Evolutionary conservation across 2,329 filamentous ascomycete genomes (phyloP).

Genomic region (Fusarium heterosporum): DNA sequence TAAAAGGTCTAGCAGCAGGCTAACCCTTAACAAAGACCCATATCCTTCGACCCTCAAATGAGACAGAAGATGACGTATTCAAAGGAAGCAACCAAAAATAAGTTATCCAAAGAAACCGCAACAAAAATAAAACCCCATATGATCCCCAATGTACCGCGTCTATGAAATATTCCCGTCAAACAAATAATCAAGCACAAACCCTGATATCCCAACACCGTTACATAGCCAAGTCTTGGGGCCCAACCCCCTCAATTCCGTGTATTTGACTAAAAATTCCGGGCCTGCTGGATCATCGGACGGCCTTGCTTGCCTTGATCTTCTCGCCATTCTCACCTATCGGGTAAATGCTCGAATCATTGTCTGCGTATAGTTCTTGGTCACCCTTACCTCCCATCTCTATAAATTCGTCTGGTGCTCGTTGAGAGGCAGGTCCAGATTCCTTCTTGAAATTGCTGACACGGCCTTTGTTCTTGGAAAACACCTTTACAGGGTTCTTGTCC

Average conservation of each 20-base stretch:
- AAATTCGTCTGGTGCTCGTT: conserved; percentile 79
- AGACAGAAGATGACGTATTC: not conserved
- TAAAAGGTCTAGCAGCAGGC: conserved; percentile 9
- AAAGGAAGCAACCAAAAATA: conserved; percentile 6
- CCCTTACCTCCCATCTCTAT: conserved; percentile 87
- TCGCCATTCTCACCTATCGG: conserved; percentile 49
- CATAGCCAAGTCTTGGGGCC: not conserved
- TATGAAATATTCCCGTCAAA: conserved; percentile 24
- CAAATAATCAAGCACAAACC: not conserved
- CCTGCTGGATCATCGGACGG: conserved; percentile 26
- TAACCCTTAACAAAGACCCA: conserved; percentile 2
- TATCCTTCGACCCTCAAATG: not conserved
- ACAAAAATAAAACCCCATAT: conserved; percentile 13
- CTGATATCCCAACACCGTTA: conserved; percentile 20
- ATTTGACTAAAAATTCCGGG: conserved; percentile 4
- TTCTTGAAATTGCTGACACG: conserved; percentile 55
- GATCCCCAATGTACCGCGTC: conserved; percentile 19
- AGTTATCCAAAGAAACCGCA: conserved; percentile 3
- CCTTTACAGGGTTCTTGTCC: conserved; percentile 72
- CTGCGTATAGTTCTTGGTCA: conserved; percentile 80
- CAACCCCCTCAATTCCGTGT: not conserved
- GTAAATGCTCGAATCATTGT: conserved; percentile 68
- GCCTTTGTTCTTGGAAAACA: conserved; percentile 77
- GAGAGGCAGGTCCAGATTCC: conserved; percentile 75
- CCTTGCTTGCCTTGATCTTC: conserved; percentile 49